Evolutionary conservation across 441 rosid species (phyloP).

Genomic region (Erodium chrysanthum): DNA sequence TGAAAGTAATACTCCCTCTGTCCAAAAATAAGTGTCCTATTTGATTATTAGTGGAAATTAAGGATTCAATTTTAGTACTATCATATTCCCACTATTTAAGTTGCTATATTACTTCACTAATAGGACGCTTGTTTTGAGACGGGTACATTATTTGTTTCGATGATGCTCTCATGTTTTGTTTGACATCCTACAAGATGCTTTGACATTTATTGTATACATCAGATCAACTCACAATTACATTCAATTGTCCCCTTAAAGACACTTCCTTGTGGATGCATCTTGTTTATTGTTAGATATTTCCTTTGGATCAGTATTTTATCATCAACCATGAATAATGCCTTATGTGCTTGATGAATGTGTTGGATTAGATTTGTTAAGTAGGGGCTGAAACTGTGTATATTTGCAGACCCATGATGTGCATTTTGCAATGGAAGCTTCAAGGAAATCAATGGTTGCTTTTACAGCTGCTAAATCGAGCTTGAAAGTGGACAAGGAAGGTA

Average conservation of each 20-base stretch:
- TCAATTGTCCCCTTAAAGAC: neutral
- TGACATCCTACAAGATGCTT: too few relatives aligned
- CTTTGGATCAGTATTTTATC: too few relatives aligned
- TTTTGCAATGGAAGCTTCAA: conserved; percentile 89
- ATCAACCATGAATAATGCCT: neutral
- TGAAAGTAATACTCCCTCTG: too few relatives aligned
- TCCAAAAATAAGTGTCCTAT: too few relatives aligned
- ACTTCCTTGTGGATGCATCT: neutral
- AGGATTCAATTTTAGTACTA: too few relatives aligned
- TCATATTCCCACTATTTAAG: neutral
- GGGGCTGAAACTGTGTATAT: conserved; percentile 14
- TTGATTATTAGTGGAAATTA: too few relatives aligned
- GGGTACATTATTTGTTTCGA: too few relatives aligned
- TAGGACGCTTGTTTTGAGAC: too few relatives aligned
- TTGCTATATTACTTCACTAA: too few relatives aligned
- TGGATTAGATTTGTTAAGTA: neutral
- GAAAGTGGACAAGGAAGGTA: conserved; percentile 49
- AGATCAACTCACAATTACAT: neutral
- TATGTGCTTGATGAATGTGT: neutral
- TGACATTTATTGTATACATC: neutral
- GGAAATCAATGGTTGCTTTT: conserved; percentile 63
- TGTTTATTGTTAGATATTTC: neutral
- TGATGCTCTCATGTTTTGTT: too few relatives aligned
- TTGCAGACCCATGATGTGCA: conserved; percentile 74
- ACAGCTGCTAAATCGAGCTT: conserved; percentile 41